Evolutionary conservation across 805 yeast genomes (phyloP).

Genomic region (Teunomyces pallodes): DNA sequence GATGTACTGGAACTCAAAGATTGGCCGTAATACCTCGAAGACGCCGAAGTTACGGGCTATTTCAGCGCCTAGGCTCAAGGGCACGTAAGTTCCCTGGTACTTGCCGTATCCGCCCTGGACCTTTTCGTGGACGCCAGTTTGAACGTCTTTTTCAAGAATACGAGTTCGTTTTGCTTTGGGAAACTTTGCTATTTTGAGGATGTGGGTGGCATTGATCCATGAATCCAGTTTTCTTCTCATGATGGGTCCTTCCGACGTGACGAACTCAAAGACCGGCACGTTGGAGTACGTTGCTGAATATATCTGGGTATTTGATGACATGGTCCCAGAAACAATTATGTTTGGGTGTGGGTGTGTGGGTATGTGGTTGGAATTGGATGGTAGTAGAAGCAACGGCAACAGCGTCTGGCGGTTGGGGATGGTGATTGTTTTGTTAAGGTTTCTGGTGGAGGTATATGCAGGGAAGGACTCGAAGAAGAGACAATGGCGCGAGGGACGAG

Average conservation of each 20-base stretch:
- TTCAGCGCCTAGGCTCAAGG: constrained; percentile 39
- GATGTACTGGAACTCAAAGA: constrained; percentile 27
- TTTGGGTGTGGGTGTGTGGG: not conserved
- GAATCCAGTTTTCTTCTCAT: constrained; percentile 66
- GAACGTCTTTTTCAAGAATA: constrained; percentile 61
- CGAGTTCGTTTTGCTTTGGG: constrained; percentile 65
- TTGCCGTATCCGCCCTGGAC: constrained; percentile 76
- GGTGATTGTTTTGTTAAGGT: constrained; percentile 1
- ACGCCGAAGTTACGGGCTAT: constrained; percentile 41
- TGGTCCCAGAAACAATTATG: not conserved
- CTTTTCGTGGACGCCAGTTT: constrained; percentile 63
- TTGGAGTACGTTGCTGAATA: constrained; percentile 77
- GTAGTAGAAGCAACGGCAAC: not conserved
- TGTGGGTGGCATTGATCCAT: constrained; percentile 71
- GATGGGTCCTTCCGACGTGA: constrained; percentile 65
- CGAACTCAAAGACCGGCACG: constrained; percentile 66
- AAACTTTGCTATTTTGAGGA: constrained; percentile 63
- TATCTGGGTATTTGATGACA: constrained; percentile 24
- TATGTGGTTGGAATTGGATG: not conserved
- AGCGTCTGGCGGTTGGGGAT: not conserved
- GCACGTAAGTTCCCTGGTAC: constrained; percentile 52
- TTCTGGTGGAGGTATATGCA: constrained; percentile 2
- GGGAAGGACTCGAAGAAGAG: not conserved
- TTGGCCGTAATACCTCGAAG: constrained; percentile 47
- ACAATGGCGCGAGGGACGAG: not conserved